A percentile compares a stretch with the other conserved stretches of the same genome.
These are phyloP conservation scores for Omphalotus olearius DNA, from an alignment of 1,284 basidiomycete genomes.

Conservation along the genomic window DNA sequence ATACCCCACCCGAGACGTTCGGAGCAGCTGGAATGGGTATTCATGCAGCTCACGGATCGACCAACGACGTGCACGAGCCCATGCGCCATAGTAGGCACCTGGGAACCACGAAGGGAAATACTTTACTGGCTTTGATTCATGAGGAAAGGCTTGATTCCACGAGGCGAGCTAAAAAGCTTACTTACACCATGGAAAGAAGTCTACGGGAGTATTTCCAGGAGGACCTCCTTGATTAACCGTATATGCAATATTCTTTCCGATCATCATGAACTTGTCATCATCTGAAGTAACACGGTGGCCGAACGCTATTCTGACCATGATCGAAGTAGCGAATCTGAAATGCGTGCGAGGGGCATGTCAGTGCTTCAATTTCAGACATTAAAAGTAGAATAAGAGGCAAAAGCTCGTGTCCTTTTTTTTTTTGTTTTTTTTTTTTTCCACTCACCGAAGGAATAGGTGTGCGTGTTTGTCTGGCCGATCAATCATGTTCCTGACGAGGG, in stretches of 20 bases:
- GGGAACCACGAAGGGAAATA: slow-evolving; percentile 24
- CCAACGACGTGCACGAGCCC: slow-evolving; percentile 9
- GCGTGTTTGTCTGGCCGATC: neutral
- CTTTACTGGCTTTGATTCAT: slow-evolving; percentile 13
- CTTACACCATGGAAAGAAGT: slow-evolving; percentile 20
- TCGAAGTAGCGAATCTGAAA: slow-evolving; percentile 19
- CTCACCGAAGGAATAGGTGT: slow-evolving; percentile 4
- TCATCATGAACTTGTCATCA: slow-evolving; percentile 20
- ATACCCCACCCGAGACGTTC: slow-evolving; percentile 18
- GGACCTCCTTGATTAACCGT: slow-evolving; percentile 16
- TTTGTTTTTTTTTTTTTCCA: neutral
- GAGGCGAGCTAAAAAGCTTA: neutral
- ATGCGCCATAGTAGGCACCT: slow-evolving; percentile 20
- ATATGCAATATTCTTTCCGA: slow-evolving; percentile 12
- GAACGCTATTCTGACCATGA: slow-evolving; percentile 20
- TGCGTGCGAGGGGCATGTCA: neutral
- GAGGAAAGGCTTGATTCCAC: neutral
- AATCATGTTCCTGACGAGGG: slow-evolving; percentile 17
- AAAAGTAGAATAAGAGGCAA: no score
- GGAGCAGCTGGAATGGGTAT: slow-evolving; percentile 12
- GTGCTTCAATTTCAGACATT: no score
- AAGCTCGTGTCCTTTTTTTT: no score
- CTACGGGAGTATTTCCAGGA: slow-evolving; percentile 19
- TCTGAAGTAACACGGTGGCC: slow-evolving; percentile 21
- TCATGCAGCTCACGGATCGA: slow-evolving; percentile 9